Conservation (phyloP, 768 basidiomycete species). For the Boletus eberwhitei region DNA sequence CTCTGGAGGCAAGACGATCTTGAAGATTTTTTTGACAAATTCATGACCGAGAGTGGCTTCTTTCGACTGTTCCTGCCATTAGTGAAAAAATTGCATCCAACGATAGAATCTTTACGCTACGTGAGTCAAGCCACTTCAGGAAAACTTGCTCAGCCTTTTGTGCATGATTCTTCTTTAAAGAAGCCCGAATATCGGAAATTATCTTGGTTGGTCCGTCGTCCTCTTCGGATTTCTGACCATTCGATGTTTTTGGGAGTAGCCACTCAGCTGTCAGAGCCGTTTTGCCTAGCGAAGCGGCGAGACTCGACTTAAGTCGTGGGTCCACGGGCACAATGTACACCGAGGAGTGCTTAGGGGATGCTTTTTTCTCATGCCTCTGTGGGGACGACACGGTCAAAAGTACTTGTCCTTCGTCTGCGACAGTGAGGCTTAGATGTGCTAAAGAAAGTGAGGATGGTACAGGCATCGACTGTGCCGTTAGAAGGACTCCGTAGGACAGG, state of each 20-base stretch:
- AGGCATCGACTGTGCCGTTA: conserved; percentile 51
- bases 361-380: conserved; percentile 3
- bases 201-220: conserved; percentile 29
- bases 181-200: conserved; percentile 36
- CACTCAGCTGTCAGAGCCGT: conserved; percentile 43
- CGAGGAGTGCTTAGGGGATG: conserved; percentile 40
- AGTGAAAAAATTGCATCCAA: background rate
- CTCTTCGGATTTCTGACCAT: conserved; percentile 12
- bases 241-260: conserved; percentile 29
- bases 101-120: conserved; percentile 20
- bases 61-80: conserved; percentile 13
- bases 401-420: conserved; percentile 44
- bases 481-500: conserved; percentile 60
- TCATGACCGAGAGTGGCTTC: conserved; percentile 36
- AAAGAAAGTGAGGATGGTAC: conserved; percentile 43
- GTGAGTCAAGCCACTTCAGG: conserved; percentile 53
- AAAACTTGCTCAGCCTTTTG: conserved; percentile 58
- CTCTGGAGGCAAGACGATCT: conserved; percentile 45
- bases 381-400: conserved; percentile 49
- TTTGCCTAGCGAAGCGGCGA: conserved; percentile 61
- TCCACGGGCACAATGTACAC: conserved; percentile 59
- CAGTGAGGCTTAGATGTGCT: conserved; percentile 27
- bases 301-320: conserved; percentile 53
- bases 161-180: conserved; percentile 42
- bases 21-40: conserved; percentile 60